Evolutionary conservation across 2,329 filamentous ascomycete genomes (phyloP).

Genomic region (Gremmenia infestans): DNA sequence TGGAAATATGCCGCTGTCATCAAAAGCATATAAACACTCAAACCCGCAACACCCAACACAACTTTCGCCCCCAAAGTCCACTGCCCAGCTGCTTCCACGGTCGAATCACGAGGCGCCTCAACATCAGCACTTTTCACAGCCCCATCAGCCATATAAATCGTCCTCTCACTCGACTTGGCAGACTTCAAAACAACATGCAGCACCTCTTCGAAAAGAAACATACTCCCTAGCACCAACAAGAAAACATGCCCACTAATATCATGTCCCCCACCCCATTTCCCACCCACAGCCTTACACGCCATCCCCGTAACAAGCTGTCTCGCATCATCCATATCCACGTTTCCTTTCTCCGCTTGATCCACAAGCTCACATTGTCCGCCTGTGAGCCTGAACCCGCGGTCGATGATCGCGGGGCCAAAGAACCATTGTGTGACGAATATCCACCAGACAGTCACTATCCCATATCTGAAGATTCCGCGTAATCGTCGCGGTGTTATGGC

Average conservation of each 20-base stretch:
- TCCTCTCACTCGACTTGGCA: constrained; percentile 48
- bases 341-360: constrained; percentile 42
- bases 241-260: constrained; percentile 97
- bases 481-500: constrained; percentile 42
- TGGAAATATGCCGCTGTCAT: constrained; percentile 99
- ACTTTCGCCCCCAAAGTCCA: constrained; percentile 50
- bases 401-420: constrained; percentile 86
- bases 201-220: constrained; percentile 77
- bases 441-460: constrained; percentile 72
- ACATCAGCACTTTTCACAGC: constrained; percentile 55
- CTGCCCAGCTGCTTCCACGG: constrained; percentile 11
- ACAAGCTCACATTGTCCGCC: constrained; percentile 75
- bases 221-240: constrained; percentile 77
- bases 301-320: constrained; percentile 62
- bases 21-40: constrained; percentile 92
- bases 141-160: constrained; percentile 61
- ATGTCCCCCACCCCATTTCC: constrained; percentile 86
- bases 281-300: constrained; percentile 78
- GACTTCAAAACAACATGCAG: constrained; percentile 52
- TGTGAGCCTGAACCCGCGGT: constrained; percentile 82
- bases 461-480: constrained; percentile 64
- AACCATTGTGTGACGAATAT: constrained; percentile 91
- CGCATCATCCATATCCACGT: constrained; percentile 39
- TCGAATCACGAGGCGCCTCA: constrained; percentile 32
- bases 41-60: constrained; percentile 56